A percentile compares a stretch with the other conserved stretches of the same genome.
These are phyloP conservation scores for Sugiyamaella qingdaonensis DNA, from an alignment of 805 yeast genomes.

Conservation along the genomic window DNA sequence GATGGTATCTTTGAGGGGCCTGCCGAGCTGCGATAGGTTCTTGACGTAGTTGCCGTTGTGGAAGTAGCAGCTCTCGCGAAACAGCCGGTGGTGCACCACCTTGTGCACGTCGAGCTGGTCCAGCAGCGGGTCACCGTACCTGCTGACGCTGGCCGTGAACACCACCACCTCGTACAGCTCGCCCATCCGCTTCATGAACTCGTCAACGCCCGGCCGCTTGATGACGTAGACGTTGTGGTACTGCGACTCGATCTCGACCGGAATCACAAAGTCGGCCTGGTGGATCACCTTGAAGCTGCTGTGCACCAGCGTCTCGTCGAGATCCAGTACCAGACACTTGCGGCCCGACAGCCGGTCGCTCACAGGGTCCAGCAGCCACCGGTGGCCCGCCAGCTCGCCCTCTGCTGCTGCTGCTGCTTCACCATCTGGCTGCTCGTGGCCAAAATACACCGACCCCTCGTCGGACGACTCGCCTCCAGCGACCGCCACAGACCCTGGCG, in stretches of 20 bases:
- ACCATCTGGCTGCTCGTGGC: neutral
- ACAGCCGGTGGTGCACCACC: slow-evolving; percentile 82
- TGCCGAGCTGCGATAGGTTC: slow-evolving; percentile 87
- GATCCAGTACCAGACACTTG: slow-evolving; percentile 84
- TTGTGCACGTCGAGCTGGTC: slow-evolving; percentile 78
- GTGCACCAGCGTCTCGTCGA: slow-evolving; percentile 96
- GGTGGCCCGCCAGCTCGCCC: neutral
- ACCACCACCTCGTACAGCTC: slow-evolving; percentile 90
- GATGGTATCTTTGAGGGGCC: slow-evolving; percentile 80
- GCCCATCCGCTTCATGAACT: slow-evolving; percentile 78
- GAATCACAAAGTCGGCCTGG: slow-evolving; percentile 93
- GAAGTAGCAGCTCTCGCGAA: slow-evolving; percentile 90
- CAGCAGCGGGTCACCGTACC: slow-evolving; percentile 93
- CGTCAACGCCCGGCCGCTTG: slow-evolving; percentile 97
- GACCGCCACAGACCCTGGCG: neutral
- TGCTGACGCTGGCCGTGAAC: slow-evolving; percentile 91
- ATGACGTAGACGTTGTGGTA: slow-evolving; percentile 93
- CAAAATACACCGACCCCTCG: slow-evolving; percentile 1
- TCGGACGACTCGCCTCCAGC: neutral
- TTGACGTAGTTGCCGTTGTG: slow-evolving; percentile 94
- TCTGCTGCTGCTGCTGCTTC: neutral
- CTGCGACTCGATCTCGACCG: slow-evolving; percentile 93
- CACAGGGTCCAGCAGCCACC: slow-evolving; percentile 47
- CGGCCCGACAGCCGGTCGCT: slow-evolving; percentile 49
- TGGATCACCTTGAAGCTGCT: slow-evolving; percentile 88